Conservation (phyloP, 2,329 filamentous ascomycete species). For the Graphiopsis chlorocephala region DNA sequence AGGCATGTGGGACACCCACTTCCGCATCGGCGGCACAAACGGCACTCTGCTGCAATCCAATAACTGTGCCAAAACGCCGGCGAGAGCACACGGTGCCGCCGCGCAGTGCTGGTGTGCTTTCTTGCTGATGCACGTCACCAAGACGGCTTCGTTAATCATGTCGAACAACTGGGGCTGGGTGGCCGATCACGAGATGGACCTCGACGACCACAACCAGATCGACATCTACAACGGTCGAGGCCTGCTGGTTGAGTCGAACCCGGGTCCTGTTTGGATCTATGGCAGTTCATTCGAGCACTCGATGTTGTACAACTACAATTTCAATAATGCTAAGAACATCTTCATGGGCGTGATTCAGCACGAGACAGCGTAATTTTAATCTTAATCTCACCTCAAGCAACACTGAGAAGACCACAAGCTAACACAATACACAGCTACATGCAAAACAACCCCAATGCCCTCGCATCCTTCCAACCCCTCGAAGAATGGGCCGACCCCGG, state of each 20-base stretch:
- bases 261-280: slow-evolving; percentile 51
- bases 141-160: slow-evolving; percentile 64
- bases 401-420: background rate
- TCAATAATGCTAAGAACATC: slow-evolving; percentile 72
- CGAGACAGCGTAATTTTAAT: slow-evolving; percentile 69
- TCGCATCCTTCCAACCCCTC: slow-evolving; percentile 62
- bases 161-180: slow-evolving; percentile 95
- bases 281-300: slow-evolving; percentile 65
- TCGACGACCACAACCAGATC: slow-evolving; percentile 67
- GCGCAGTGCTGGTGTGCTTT: slow-evolving; percentile 71
- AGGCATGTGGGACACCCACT: slow-evolving; percentile 90
- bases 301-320: slow-evolving; percentile 74
- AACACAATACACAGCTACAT: slow-evolving; percentile 49
- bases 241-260: slow-evolving; percentile 64
- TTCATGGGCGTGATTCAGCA: slow-evolving; percentile 84
- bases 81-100: slow-evolving; percentile 50
- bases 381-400: background rate
- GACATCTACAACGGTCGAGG: slow-evolving; percentile 85
- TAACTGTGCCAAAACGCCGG: slow-evolving; percentile 73
- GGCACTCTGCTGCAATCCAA: slow-evolving; percentile 67
- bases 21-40: slow-evolving; percentile 59
- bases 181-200: slow-evolving; percentile 85
- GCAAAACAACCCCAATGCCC: slow-evolving; percentile 76
- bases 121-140: slow-evolving; percentile 48
- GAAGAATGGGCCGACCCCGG: slow-evolving; percentile 63